phyloP scores from a whole-genome alignment of 2,329 filamentous ascomycete genomes.

The Penicillium sp. region DNA sequence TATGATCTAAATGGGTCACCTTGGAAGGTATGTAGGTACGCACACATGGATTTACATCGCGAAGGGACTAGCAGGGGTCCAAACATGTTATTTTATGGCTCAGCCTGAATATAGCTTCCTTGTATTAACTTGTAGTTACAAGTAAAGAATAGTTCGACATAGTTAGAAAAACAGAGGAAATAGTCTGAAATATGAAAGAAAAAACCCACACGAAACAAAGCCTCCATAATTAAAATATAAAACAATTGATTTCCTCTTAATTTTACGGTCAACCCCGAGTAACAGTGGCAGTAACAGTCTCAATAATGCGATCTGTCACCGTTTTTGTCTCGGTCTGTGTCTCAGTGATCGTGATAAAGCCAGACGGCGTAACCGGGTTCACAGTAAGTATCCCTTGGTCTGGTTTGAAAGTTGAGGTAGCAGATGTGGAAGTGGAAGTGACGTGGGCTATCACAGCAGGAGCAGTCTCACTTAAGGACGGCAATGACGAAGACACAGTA shows the following conservation, averaged over 20 bases:
- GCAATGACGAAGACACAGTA: neutral
- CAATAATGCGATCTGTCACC: conserved; percentile 14
- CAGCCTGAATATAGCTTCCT: neutral
- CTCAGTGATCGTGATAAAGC: conserved; percentile 14
- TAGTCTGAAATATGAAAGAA: neutral
- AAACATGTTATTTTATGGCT: neutral
- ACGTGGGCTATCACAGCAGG: neutral
- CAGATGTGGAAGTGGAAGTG: neutral
- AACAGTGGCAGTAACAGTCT: conserved; percentile 8
- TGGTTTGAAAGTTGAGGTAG: neutral
- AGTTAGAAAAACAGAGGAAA: neutral
- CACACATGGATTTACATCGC: neutral
- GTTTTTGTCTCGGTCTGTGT: conserved; percentile 14
- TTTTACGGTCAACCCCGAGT: neutral
- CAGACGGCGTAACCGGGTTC: conserved; percentile 15
- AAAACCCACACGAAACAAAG: neutral
- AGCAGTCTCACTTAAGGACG: neutral
- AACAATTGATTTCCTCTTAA: neutral
- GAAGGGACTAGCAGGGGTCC: too few relatives aligned
- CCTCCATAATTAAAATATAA: neutral
- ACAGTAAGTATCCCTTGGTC: conserved; percentile 7
- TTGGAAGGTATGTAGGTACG: neutral
- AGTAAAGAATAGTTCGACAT: neutral
- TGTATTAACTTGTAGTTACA: neutral
- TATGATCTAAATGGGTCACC: too few relatives aligned